Evolutionary conservation across 2,329 filamentous ascomycete species (phyloP), one percentile per base, ranked within the genome.

Genomic region (Chaetomiaceae sp.): DNA sequence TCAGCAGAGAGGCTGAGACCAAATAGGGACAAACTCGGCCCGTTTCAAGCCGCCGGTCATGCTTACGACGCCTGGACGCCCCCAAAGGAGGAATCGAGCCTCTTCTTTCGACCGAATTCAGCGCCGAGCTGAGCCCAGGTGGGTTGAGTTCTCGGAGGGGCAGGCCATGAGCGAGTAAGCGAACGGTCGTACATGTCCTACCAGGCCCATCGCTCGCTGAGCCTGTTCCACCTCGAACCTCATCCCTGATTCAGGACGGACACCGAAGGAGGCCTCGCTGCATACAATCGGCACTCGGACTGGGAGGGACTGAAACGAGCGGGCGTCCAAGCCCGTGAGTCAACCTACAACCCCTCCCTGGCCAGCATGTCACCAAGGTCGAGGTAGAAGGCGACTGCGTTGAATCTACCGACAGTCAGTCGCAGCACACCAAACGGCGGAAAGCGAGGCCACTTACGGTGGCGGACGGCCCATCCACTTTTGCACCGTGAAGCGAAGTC

Each of bases 351-450:
- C 17, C 81, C 83, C 64, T 89, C 84, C 62, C 84, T 85, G 2
- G 86, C 83, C 46, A 89, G 71, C 85, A 88, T 89, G 63, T 88
- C 80, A 11, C 78, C 78, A 62, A 87, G 81, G 55, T 78, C 81
- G 2, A 86, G 73, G 61, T 87, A 87, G 62, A 87, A 85, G 0
- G 83, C 83, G 53, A 86, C 76, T 2, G 83, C 83, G 63, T 86
- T 87, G 62, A 87, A 87, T 15, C 78, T 83, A 49, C 2, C 19
- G 3, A 19, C n/a, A n/a, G n/a, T n/a, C n/a, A n/a, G n/a, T n/a
- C n/a, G 15, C 1, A 12, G 19, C 8, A 37, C 6, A 40, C 3
- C n/a, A 19, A 23, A 23, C 14, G 25, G 12, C 33, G 27, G 25
- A 36, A 36, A 43, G 27, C 39, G 1, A 4, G 15, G 43, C 15